phyloP scores from a whole-genome alignment of 768 basidiomycete genomes.

The Termitomyces sp. region DNA sequence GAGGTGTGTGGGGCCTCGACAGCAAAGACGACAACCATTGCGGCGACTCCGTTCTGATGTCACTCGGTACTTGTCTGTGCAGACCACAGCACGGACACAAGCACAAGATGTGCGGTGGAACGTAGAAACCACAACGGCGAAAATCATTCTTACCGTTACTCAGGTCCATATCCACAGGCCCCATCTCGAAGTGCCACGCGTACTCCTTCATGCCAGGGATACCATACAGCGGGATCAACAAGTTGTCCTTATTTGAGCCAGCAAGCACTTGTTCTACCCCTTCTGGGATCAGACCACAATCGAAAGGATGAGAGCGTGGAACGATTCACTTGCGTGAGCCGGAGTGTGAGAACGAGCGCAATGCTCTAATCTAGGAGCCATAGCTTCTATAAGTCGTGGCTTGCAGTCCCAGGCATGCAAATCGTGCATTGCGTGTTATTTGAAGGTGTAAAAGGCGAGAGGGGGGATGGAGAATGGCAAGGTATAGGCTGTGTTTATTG shows the following conservation, averaged over 20 bases:
- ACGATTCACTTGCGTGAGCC: conserved; percentile 50
- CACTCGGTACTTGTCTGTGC: too few relatives aligned
- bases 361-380: conserved; percentile 40
- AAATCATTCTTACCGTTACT: conserved; percentile 38
- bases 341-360: conserved; percentile 17
- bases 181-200: conserved; percentile 38
- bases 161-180: conserved; percentile 45
- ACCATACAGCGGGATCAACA: conserved; percentile 42
- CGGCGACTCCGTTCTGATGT: too few relatives aligned
- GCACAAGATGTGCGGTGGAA: not conserved
- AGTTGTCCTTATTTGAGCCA: conserved; percentile 27
- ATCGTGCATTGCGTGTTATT: conserved; percentile 40
- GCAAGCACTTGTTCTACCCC: conserved; percentile 35
- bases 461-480: conserved; percentile 46
- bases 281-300: conserved; percentile 38
- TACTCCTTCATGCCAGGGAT: conserved; percentile 25
- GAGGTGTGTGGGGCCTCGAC: too few relatives aligned
- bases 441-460: conserved; percentile 22
- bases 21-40: not conserved
- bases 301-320: conserved; percentile 38
- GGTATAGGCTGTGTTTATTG: conserved; percentile 22
- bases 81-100: too few relatives aligned
- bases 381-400: conserved; percentile 37
- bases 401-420: conserved; percentile 42
- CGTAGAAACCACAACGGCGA: too few relatives aligned